A percentile compares a stretch with the other conserved stretches of the same genome.
phyloP scores from a whole-genome alignment of 805 yeast species.

The Suhomyces sp. region DNA sequence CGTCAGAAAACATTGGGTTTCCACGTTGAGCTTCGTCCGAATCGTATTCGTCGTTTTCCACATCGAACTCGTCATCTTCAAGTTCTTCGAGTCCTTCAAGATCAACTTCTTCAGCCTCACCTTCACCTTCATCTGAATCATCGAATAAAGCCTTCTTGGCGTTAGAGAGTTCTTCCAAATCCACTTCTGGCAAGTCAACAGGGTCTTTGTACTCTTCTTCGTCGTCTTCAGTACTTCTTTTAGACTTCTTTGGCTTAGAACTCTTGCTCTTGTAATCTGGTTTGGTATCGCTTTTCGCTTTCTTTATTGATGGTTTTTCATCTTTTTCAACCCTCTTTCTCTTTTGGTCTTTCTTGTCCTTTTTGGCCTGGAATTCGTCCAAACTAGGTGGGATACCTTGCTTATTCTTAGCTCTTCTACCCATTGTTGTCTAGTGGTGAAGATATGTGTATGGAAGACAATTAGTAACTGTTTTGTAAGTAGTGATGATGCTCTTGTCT shows the following conservation, averaged over 20 bases:
- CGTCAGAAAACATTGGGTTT: conserved; percentile 81
- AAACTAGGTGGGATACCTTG: conserved; percentile 89
- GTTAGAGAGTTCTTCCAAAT: conserved; percentile 60
- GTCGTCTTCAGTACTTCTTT: conserved; percentile 26
- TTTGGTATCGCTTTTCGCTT: conserved; percentile 13
- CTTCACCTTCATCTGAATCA: conserved; percentile 55
- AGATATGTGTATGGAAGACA: no score
- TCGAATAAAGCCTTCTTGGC: conserved; percentile 78
- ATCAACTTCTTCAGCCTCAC: conserved; percentile 44
- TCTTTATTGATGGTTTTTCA: conserved; percentile 19
- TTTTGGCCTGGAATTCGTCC: conserved; percentile 67
- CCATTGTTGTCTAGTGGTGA: conserved; percentile 50
- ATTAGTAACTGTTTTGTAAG: no score
- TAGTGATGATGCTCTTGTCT: no score
- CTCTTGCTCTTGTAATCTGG: conserved; percentile 16
- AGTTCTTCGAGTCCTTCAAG: conserved; percentile 41
- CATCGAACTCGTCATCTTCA: conserved; percentile 34
- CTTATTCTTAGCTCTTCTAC: conserved; percentile 89
- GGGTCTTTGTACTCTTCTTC: conserved; percentile 35
- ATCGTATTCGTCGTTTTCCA: conserved; percentile 44
- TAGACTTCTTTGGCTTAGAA: conserved; percentile 22
- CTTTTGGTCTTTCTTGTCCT: conserved; percentile 19
- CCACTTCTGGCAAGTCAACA: conserved; percentile 61
- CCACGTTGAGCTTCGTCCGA: conserved; percentile 62
- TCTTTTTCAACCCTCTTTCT: conserved; percentile 15